A percentile compares a stretch with the other conserved stretches of the same genome.
Conservation (phyloP, 345 rosid species). For the Citrus maxima region DNA sequence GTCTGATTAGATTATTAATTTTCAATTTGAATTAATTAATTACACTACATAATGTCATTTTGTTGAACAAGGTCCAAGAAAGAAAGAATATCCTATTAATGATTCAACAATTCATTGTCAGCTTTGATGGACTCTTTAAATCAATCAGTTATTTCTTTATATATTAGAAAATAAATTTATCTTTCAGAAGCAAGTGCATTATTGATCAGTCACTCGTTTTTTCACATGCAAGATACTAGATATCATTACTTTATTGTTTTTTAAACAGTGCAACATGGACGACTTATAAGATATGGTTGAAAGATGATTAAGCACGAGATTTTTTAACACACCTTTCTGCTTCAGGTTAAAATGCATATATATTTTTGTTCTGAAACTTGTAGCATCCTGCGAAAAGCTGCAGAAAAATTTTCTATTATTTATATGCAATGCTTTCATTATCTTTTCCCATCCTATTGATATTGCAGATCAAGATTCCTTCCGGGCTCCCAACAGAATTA, state of each 20-base stretch:
- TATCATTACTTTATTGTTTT: background rate
- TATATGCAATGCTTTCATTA: background rate
- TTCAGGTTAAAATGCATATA: background rate
- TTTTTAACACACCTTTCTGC: background rate
- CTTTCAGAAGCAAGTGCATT: background rate
- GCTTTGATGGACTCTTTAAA: background rate
- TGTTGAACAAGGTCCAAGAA: background rate
- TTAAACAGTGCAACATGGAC: background rate
- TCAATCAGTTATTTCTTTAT: background rate
- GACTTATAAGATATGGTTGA: background rate
- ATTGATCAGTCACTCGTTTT: background rate
- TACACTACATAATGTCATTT: background rate
- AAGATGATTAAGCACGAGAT: background rate
- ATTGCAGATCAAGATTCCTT: conserved; percentile 78
- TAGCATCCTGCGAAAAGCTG: background rate
- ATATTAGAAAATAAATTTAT: too few relatives aligned
- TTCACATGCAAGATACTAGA: background rate
- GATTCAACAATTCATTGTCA: background rate
- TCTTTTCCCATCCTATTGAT: background rate
- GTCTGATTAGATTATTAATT: background rate
- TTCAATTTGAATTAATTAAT: background rate
- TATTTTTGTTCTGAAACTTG: background rate
- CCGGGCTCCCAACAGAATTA: conserved; percentile 64
- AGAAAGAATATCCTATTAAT: background rate
- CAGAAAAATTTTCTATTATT: background rate